phyloP scores from a whole-genome alignment of 2,329 filamentous ascomycete genomes.

The Aureobasidium pullulans region DNA sequence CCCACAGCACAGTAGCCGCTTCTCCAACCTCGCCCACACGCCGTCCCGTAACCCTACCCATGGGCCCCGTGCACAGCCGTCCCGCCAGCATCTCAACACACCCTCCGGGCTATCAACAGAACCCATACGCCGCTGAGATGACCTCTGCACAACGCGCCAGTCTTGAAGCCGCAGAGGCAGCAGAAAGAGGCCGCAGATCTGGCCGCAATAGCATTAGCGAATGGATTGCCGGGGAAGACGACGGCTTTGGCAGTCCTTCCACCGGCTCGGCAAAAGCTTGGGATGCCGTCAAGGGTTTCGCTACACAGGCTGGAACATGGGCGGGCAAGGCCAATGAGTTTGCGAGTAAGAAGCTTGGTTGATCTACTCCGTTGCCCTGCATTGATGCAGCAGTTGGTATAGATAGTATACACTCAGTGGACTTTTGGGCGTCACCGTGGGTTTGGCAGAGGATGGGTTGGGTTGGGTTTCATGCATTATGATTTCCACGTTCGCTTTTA shows the following conservation, averaged over 20 bases:
- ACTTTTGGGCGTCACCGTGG: no score
- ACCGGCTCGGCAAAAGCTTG: constrained; percentile 28
- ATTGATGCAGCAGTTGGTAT: no score
- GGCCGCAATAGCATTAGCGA: constrained; percentile 17
- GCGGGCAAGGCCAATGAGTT: neutral
- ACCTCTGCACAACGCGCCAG: constrained; percentile 27
- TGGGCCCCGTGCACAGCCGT: constrained; percentile 27
- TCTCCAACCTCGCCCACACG: constrained; percentile 19
- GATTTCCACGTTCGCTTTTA: constrained; percentile 1
- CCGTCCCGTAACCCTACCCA: constrained; percentile 31
- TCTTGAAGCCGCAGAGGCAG: constrained; percentile 24
- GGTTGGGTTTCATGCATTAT: neutral
- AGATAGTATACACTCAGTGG: no score
- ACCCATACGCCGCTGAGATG: constrained; percentile 36
- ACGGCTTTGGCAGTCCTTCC: constrained; percentile 31
- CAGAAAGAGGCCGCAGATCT: constrained; percentile 5
- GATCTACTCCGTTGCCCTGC: neutral
- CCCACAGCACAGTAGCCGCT: constrained; percentile 28
- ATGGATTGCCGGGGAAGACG: constrained; percentile 12
- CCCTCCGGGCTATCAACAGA: constrained; percentile 43
- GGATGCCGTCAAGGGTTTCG: constrained; percentile 37
- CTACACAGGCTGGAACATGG: constrained; percentile 29
- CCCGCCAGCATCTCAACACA: constrained; percentile 27
- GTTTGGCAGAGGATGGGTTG: neutral
- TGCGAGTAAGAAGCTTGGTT: constrained; percentile 7